Percentiles rank a stretch among this genome's conserved stretches.
phyloP scores from a whole-genome alignment of 2,329 filamentous ascomycete species.

The Cyanodermella asteris region DNA sequence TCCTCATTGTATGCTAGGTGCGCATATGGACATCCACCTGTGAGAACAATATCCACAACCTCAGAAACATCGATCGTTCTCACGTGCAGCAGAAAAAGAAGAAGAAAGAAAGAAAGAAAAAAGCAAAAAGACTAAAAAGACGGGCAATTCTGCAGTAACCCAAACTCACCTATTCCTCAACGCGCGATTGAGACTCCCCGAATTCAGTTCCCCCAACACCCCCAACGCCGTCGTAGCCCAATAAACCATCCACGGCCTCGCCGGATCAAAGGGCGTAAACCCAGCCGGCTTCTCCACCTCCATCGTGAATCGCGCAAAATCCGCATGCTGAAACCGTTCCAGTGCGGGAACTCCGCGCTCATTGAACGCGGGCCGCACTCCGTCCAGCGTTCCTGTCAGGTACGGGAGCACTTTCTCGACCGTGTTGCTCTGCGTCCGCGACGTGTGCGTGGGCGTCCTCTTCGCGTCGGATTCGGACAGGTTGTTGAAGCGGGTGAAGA shows the following conservation, averaged over 20 bases:
- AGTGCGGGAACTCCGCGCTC: conserved; percentile 51
- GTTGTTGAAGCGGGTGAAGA: conserved; percentile 40
- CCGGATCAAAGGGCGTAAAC: conserved; percentile 62
- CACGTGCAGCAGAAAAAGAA: conserved; percentile 3
- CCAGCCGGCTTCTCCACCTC: conserved; percentile 32
- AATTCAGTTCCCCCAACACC: conserved; percentile 55
- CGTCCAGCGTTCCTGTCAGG: conserved; percentile 30
- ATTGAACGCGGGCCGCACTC: conserved; percentile 35
- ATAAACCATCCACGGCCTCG: conserved; percentile 82
- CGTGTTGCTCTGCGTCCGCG: conserved; percentile 44
- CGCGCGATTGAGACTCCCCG: too few species aligned
- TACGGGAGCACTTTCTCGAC: conserved; percentile 47
- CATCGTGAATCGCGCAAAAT: conserved; percentile 15
- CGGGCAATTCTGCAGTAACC: neutral
- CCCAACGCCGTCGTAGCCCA: conserved; percentile 64
- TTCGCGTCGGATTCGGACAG: conserved; percentile 35
- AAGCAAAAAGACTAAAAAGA: conserved; percentile 1
- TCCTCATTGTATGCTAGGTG: too few species aligned
- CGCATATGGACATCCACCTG: too few species aligned
- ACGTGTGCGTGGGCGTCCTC: conserved; percentile 54
- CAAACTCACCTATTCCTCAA: neutral
- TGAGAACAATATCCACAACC: too few species aligned
- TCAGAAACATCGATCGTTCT: too few species aligned
- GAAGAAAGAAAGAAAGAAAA: conserved; percentile 2
- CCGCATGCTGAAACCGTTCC: conserved; percentile 34